These are phyloP conservation scores for Parietaria judaica DNA, from an alignment of 306 rosid genomes.

Conservation along the genomic window DNA sequence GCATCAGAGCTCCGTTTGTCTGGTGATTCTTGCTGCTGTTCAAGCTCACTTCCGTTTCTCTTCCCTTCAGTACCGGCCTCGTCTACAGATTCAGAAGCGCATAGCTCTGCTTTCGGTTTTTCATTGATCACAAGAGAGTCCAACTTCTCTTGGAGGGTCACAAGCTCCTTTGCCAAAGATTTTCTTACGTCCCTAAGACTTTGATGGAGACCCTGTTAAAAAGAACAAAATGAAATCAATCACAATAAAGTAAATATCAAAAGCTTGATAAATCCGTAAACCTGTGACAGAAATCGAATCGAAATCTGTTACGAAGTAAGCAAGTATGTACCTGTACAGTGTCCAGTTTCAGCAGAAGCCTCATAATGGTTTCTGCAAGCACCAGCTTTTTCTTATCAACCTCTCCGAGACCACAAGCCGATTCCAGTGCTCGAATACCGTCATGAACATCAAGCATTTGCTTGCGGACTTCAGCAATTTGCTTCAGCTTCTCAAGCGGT, in stretches of 20 bases:
- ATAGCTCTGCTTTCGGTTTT: slow-evolving; percentile 11
- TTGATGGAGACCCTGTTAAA: slow-evolving; percentile 55
- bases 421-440: slow-evolving; percentile 33
- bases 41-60: slow-evolving; percentile 2
- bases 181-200: slow-evolving; percentile 62
- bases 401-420: slow-evolving; percentile 22
- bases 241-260: background rate
- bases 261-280: too few relatives aligned
- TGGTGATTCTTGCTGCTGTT: background rate
- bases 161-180: slow-evolving; percentile 77
- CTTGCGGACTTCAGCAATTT: slow-evolving; percentile 42
- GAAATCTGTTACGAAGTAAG: too few relatives aligned
- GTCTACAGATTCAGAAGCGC: slow-evolving; percentile 12
- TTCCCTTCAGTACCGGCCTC: background rate
- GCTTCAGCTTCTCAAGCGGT: slow-evolving; percentile 59
- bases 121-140: slow-evolving; percentile 32
- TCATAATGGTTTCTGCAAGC: slow-evolving; percentile 72
- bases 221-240: background rate
- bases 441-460: slow-evolving; percentile 33
- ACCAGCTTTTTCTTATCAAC: slow-evolving; percentile 37
- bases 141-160: slow-evolving; percentile 55
- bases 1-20: slow-evolving; percentile 11
- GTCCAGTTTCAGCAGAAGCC: slow-evolving; percentile 60
- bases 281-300: too few relatives aligned
- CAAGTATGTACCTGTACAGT: slow-evolving; percentile 52